Conservation (phyloP, 768 basidiomycete species). For the Rhizopogon vulgaris region DNA sequence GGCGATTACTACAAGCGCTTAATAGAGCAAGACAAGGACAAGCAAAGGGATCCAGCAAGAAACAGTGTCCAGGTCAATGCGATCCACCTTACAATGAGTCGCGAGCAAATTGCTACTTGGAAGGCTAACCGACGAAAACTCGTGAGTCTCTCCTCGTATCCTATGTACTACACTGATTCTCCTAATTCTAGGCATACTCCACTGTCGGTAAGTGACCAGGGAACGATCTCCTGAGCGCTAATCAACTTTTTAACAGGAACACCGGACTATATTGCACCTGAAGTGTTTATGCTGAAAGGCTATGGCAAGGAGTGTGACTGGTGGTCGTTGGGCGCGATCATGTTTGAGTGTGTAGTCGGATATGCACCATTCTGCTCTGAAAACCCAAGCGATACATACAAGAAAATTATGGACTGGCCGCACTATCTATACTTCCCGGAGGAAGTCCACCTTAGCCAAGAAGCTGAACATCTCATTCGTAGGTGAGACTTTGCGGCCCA, state of each 20-base stretch:
- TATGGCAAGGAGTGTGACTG: slow-evolving; percentile 99
- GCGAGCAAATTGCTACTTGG: slow-evolving; percentile 97
- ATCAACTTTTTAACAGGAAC: slow-evolving; percentile 18
- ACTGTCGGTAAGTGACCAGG: slow-evolving; percentile 49
- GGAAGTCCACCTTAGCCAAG: slow-evolving; percentile 88
- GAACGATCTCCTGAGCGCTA: not conserved
- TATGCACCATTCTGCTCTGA: slow-evolving; percentile 98
- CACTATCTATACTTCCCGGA: slow-evolving; percentile 90
- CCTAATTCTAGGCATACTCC: slow-evolving; percentile 71
- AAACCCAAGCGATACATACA: slow-evolving; percentile 95
- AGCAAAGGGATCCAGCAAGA: slow-evolving; percentile 57
- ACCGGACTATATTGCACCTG: slow-evolving; percentile 79
- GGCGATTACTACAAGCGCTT: slow-evolving; percentile 91
- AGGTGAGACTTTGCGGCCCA: slow-evolving; percentile 41
- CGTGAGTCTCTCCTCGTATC: slow-evolving; percentile 34
- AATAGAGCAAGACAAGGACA: slow-evolving; percentile 71
- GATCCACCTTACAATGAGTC: slow-evolving; percentile 95
- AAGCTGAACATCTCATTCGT: slow-evolving; percentile 86
- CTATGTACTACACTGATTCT: slow-evolving; percentile 2
- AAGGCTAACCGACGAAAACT: slow-evolving; percentile 96
- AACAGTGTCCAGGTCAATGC: slow-evolving; percentile 98
- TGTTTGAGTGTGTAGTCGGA: slow-evolving; percentile 97
- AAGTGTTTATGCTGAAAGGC: slow-evolving; percentile 95
- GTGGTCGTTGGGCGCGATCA: slow-evolving; percentile 99
- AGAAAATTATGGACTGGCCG: slow-evolving; percentile 96